Base-by-base conservation (phyloP, 495 filamentous ascomycete genomes). In the Lasiosphaeris hirsuta region DNA sequence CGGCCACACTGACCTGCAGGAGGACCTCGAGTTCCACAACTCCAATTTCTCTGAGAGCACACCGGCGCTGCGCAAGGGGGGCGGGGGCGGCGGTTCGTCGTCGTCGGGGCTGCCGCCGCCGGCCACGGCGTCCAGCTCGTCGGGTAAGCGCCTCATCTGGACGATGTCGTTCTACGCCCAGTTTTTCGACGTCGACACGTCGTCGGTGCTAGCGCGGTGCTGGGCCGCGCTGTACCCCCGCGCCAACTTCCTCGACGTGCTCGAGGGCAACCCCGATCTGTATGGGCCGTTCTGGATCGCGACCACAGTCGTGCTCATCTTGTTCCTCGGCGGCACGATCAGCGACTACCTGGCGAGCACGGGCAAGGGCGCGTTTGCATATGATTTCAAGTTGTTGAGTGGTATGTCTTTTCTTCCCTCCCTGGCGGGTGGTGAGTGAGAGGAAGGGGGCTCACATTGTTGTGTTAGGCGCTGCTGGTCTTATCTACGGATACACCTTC, bases 241-340 rank as follows among this genome's bases (percentile, higher is more conserved):
- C 49, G 85, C 85, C 46, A 96, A 96, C 77, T 98, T 98, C 73
- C 84, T 98, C 56, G 94, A 98, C 65, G 88, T 97, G 36, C 79
- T 97, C 6, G 94, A 97, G 63, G 94, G 92, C n/a, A 96, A 97
- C 68, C 90, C 94, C 15, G 94, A 98, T 68, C 80, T 98, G 53
- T 98, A 98, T 77, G 83, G 83, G 1, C 94, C 94, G 4, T 88
- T 97, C 71, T 98, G 94, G 94, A 96, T 98, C 75, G 95, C 95
- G 10, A 97, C 94, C 1, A 97, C 94, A 3, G 95, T 98, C 14
- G 87, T 98, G 18, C 80, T 98, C 61, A 97, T 97, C 47, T 77
- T 98, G 40, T 98, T 98, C 72, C 69, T 98, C 57, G 92, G 92
- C 6, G 94, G 92, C 15, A 97, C 95, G 0, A 96, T 98, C 59